Evolutionary conservation across 257 asterid species (phyloP).

Genomic region (Osmanthus fragrans): DNA sequence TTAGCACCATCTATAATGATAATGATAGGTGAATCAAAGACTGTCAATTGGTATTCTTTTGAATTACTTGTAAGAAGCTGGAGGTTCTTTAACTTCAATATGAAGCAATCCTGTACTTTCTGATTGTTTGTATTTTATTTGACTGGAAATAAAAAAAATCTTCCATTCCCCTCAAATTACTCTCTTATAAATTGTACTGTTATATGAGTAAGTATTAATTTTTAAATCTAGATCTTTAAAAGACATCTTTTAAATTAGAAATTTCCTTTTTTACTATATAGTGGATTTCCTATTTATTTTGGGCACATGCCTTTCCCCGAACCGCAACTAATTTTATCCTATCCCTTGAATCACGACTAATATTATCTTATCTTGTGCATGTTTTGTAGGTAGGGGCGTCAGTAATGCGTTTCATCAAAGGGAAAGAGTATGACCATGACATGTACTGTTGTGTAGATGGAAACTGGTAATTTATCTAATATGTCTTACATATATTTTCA

Average conservation of each 20-base stretch:
- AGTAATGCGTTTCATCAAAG: conserved; percentile 73
- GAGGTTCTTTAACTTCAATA: not conserved
- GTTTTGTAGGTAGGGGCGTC: conserved; percentile 74
- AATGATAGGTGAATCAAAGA: not conserved
- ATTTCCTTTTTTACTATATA: not conserved
- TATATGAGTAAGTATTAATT: not conserved
- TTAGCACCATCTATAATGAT: not conserved
- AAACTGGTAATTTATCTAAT: conserved; percentile 16
- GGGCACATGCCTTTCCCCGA: not conserved
- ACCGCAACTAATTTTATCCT: conserved; percentile 12
- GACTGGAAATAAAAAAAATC: not conserved
- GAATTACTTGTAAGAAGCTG: not conserved
- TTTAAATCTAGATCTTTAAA: not conserved
- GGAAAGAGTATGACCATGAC: conserved; percentile 59
- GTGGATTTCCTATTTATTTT: not conserved
- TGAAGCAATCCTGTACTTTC: not conserved
- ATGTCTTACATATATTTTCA: conserved; percentile 23
- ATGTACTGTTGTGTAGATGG: conserved; percentile 10
- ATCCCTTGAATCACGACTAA: not conserved
- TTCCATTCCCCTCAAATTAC: not conserved
- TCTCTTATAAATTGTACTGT: not conserved
- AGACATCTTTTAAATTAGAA: not conserved
- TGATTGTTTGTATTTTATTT: not conserved
- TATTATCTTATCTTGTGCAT: conserved; percentile 23
- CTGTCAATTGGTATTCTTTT: not conserved